A percentile compares a stretch with the other conserved stretches of the same genome.
phyloP scores from a whole-genome alignment of 768 basidiomycete species.

The Leccinum pellstonianum region DNA sequence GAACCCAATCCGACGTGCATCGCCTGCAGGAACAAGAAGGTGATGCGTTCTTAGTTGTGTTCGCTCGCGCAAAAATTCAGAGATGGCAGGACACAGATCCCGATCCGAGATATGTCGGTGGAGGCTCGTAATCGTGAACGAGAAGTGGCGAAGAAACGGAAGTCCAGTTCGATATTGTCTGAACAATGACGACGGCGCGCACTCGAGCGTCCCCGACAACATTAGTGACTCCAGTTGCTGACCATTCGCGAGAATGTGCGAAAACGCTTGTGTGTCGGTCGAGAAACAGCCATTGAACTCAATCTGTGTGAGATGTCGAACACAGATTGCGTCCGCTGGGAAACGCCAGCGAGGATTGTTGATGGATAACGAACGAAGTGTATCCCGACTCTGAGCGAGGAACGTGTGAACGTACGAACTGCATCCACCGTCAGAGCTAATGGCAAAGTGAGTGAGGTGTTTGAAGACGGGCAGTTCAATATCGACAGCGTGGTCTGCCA shows the following conservation, averaged over 20 bases:
- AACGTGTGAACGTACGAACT: conserved; percentile 43
- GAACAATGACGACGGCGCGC: conserved; percentile 51
- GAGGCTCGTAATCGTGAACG: conserved; percentile 48
- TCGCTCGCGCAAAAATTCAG: conserved; percentile 62
- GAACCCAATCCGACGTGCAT: conserved; percentile 58
- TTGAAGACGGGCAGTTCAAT: conserved; percentile 49
- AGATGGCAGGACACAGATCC: conserved; percentile 67
- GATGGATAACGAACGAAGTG: conserved; percentile 54
- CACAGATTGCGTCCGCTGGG: conserved; percentile 50
- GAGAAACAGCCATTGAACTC: conserved; percentile 61
- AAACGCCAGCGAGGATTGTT: conserved; percentile 59
- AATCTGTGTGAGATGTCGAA: conserved; percentile 64
- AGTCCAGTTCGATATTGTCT: conserved; percentile 42
- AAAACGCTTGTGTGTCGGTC: conserved; percentile 47
- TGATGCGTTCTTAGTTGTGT: conserved; percentile 51
- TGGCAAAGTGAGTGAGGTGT: conserved; percentile 59
- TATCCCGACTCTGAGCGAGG: conserved; percentile 49
- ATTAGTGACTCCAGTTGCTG: conserved; percentile 64
- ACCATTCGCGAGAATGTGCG: conserved; percentile 61
- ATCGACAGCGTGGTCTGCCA: conserved; percentile 43
- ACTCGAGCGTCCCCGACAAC: conserved; percentile 55
- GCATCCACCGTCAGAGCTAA: conserved; percentile 46
- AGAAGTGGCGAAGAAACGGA: conserved; percentile 66
- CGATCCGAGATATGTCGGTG: conserved; percentile 49
- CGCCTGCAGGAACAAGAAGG: conserved; percentile 43